Percentiles rank a stretch among this genome's conserved stretches.
phyloP scores from a whole-genome alignment of 345 rosid genomes.

The rapeseed (Brassica napus) region Da-Ae NC_063444.1:7914501-7915000 shows the following conservation, averaged over 20 bases:
- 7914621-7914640: background rate
- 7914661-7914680: constrained; percentile 94
- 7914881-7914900: constrained; percentile 8
- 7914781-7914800: constrained; percentile 10
- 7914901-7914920: background rate
- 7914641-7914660: constrained; percentile 82
- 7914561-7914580: background rate
- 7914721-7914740: constrained; percentile 91
- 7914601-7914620: background rate
- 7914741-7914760: constrained; percentile 73
- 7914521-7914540: background rate
- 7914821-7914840: background rate
- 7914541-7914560: constrained; percentile 9
- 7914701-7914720: constrained; percentile 99
- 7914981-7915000: background rate
- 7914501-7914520: constrained; percentile 7
- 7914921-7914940: background rate
- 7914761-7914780: constrained; percentile 13
- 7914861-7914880: constrained; percentile 3
- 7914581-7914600: background rate
- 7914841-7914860: background rate
- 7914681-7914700: constrained; percentile 97
- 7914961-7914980: constrained; percentile 7
- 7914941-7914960: background rate
- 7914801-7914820: constrained; percentile 4